phyloP scores from a whole-genome alignment of 2,329 filamentous ascomycete genomes.

The Nannizziopsis barbatae region DNA sequence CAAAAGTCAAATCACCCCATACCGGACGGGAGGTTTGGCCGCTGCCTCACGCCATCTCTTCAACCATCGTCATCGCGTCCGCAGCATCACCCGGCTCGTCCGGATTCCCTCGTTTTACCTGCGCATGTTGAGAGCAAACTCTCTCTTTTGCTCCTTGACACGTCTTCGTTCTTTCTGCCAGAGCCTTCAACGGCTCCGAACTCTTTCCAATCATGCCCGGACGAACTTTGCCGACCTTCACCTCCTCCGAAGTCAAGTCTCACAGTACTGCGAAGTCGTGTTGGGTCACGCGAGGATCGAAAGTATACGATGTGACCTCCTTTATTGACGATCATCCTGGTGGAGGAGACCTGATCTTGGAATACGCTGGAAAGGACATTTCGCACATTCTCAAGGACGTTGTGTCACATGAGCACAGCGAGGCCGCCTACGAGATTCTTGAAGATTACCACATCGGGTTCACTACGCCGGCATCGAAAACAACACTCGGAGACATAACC shows the following conservation, averaged over 20 bases:
- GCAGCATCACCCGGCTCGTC: constrained; percentile 1
- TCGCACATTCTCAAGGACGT: constrained; percentile 70
- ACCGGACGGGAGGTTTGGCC: too few relatives aligned
- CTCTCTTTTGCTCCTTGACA: not conserved
- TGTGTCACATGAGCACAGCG: constrained; percentile 72
- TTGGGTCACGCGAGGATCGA: constrained; percentile 80
- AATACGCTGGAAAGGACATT: constrained; percentile 83
- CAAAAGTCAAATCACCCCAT: too few relatives aligned
- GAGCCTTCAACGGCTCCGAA: not conserved
- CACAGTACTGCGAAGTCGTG: constrained; percentile 75
- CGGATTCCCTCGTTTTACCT: constrained; percentile 4
- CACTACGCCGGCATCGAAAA: constrained; percentile 47
- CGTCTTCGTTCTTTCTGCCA: not conserved
- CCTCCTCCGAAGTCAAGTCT: constrained; percentile 64
- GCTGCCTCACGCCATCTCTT: not conserved
- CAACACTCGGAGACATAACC: constrained; percentile 28
- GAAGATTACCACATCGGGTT: constrained; percentile 81
- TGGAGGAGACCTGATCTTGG: constrained; percentile 73
- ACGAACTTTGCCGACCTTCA: constrained; percentile 71
- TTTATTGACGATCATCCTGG: constrained; percentile 88
- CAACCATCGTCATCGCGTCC: not conserved
- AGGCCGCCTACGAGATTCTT: constrained; percentile 89
- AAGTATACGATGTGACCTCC: constrained; percentile 89
- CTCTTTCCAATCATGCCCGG: constrained; percentile 52
- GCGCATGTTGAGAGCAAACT: constrained; percentile 5